Evolutionary conservation across 2,329 filamentous ascomycete species (phyloP), one percentile per base, ranked within the genome.

Genomic region (Aspergillus pseudotamarii): DNA sequence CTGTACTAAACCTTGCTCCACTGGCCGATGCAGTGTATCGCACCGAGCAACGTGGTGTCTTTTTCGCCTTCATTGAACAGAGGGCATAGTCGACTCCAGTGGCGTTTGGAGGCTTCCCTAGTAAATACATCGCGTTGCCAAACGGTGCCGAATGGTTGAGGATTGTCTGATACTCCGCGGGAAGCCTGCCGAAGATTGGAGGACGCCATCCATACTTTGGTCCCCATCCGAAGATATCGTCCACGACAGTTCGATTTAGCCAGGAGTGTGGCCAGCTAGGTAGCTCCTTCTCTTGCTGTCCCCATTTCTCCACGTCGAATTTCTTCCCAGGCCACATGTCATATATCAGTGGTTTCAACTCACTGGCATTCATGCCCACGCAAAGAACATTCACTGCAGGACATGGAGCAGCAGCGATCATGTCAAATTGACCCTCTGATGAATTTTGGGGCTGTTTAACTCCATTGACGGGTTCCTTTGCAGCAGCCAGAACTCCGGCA

Each of bases 311-410:
- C 3, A 68, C 58, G 57, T 77, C 70, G 63, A 77, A 75, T n/a
- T 61, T 46, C 4, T 53, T 58, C 41, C 82, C 61, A 0, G 86
- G 84, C 89, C 89, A 93, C 2, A 76, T 66, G 0, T 82, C 82
- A 64, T 89, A 93, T 0, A 94, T 80, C 1, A 94, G 76, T 0
- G 91, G 91, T 0, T 72, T 75, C 1, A 94, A 75, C 59, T 92
- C 89, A 0, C 81, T 69, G 23, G 74, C 62, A 0, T 82, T 82
- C 81, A 93, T 82, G 48, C 91, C 90, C 1, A 85, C 89, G 68
- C 92, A 95, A 36, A 93, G 76, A 0, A 92, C 89, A 66, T 94
- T 92, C 51, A 94, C 77, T 0, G 85, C 82, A 0, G 91, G 91
- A 0, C 88, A 90, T 0, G 90, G 86, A 0, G 93, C 89, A 0